Base-by-base conservation (phyloP, 2,329 filamentous ascomycete genomes). In the Ceratocystis diversiconidia region DNA sequence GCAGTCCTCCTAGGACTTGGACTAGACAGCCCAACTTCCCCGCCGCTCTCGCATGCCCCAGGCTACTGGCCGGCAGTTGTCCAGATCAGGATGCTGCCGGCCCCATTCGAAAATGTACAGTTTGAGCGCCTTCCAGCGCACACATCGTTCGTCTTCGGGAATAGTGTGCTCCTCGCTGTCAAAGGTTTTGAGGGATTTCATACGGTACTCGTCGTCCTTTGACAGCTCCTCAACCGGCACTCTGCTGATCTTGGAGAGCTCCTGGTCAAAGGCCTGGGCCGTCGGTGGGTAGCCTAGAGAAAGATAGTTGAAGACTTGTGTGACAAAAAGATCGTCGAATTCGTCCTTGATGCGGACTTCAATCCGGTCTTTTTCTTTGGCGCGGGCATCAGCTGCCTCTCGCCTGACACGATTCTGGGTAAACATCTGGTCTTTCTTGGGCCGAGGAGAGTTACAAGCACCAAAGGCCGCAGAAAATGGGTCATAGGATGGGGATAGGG, bases 241-340 rank as follows among this genome's bases (percentile, higher is more conserved):
- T 8, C 82, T 80, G 41, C 86, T 88, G 66, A 96, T 95, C 73
- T 88, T 90, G 70, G 86, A 84, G 22, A 97, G 79, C 77, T 97
- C 92, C 10, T 86, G 82, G 72, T 97, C 92, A 72, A 89, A 97
- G 46, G 84, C 82, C 25, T 87, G 84, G 10, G 92, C 92, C 71
- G 91, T 85, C 43, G 89, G 86, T 2, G 92, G 92, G 74, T 96
- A 96, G 4, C 92, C 92, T 4, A 97, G 81, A 0, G 90, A 95
- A 17, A 97, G 80, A 74, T 97, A 97, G 74, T 97, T 96, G 80
- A 95, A 97, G 6, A 97, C 92, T 75, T 97, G 92, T 0, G 92
- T 96, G 65, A 96, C 85, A 73, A 96, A 96, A 2, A 79, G 79
- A 73, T 96, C 90, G 68, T 86, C 80, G 71, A 94, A 95, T 74